Base-by-base conservation (phyloP, 345 rosid genomes). In the Lepidium aucheri region DNA sequence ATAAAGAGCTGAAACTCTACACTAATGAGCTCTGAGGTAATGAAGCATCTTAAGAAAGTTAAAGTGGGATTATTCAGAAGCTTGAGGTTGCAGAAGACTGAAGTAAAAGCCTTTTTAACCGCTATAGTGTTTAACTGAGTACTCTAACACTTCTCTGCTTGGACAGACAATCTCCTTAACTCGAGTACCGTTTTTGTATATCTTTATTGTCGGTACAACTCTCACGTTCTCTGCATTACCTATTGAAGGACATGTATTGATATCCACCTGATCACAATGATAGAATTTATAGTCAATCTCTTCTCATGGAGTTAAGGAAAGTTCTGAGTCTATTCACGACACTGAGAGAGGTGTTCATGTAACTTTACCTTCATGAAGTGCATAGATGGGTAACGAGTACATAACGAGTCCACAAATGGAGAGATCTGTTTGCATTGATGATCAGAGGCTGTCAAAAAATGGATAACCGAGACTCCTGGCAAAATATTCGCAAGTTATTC, bases 351-450 rank as follows among this genome's bases (percentile, higher is more conserved):
- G 0, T 47, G n/a, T 47, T 36, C 4, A 13, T 63, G 65, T 46
- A 32, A 52, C 28, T 36, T 50, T 76, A 91, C 99, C 99, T 83
- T 87, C 56, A 95, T 81, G 78, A 95, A 95, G 76, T 82, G 88
- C 68, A 95, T 65, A 53, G 95, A 95, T 30, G 97, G 99, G 67
- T 89, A 87, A 46, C 91, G 91, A 24, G 80, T 63, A 65, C 99
- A 95, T 13, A 95, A 75, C 5, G 80, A 74, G 59, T 89, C 96
- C 53, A 95, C 77, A 76, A 83, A 81, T 33, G 87, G 82, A 63
- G 96, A 85, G 64, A 91, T 77, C 69, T 95, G 91, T 72, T 87
- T 87, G 91, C 99, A 87, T 55, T 91, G 99, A 36, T 77, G 65
- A 54, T 76, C 73, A 16, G 79, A 66, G 8, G 73, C 73, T 54